A percentile compares a stretch with the other conserved stretches of the same genome.
phyloP scores from a whole-genome alignment of 2,329 filamentous ascomycete species.

The Hypoxylon sp. region DNA sequence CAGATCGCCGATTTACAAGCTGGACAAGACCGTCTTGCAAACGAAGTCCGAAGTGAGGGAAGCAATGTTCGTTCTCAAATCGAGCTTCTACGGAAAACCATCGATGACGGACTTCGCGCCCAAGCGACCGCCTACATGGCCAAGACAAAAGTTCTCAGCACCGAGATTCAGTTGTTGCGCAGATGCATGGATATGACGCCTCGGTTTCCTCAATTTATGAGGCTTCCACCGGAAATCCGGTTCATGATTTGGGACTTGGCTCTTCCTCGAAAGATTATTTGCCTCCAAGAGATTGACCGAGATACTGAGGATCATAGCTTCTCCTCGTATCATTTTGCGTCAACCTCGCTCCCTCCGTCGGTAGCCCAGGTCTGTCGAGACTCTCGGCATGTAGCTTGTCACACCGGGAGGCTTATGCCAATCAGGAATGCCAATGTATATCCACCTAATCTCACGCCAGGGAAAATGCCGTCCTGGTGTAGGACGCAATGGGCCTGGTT shows the following conservation, averaged over 20 bases:
- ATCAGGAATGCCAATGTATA: background rate
- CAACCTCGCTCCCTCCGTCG: slow-evolving; percentile 5
- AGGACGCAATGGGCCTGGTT: slow-evolving; percentile 25
- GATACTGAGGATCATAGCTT: background rate
- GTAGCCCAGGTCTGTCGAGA: slow-evolving; percentile 32
- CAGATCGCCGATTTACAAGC: slow-evolving; percentile 3
- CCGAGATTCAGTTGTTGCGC: slow-evolving; percentile 10
- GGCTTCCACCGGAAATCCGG: slow-evolving; percentile 39
- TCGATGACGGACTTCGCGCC: background rate
- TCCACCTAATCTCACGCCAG: background rate
- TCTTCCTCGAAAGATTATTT: slow-evolving; percentile 8
- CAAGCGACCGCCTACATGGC: background rate
- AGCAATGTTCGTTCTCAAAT: background rate
- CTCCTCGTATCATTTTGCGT: background rate
- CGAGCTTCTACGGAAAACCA: background rate
- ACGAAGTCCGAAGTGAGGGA: background rate
- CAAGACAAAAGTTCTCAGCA: background rate
- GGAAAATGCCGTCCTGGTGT: background rate
- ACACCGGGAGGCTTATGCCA: slow-evolving; percentile 5
- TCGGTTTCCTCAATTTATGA: slow-evolving; percentile 32
- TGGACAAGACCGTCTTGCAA: background rate
- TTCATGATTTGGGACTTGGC: slow-evolving; percentile 37
- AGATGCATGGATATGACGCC: background rate
- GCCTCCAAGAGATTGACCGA: background rate
- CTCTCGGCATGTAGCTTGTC: slow-evolving; percentile 28